Conservation (phyloP, 352 stramenopile species). For the Globisporangium sylvaticum region DNA sequence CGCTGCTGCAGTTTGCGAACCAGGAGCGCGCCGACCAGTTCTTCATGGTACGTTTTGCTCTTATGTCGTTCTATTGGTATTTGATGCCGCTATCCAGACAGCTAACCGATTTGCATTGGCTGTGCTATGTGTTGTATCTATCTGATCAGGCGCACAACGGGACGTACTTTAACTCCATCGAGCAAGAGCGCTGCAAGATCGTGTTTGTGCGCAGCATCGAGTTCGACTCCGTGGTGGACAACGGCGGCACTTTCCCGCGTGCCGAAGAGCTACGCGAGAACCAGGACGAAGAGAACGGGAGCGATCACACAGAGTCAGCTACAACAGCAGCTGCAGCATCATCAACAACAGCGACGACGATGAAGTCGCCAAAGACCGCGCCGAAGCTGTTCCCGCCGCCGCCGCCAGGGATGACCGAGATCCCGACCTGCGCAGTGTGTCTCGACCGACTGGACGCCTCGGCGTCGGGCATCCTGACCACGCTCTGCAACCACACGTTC, state of each 20-base stretch:
- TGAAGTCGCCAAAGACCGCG: conserved; percentile 14
- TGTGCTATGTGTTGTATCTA: neutral
- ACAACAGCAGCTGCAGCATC: neutral
- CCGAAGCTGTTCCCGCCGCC: conserved; percentile 54
- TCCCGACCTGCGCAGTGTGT: conserved; percentile 90
- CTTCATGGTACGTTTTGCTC: conserved; percentile 33
- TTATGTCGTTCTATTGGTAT: neutral
- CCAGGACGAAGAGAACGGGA: conserved; percentile 10
- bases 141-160: conserved; percentile 79
- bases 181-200: conserved; percentile 87
- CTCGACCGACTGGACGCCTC: conserved; percentile 86
- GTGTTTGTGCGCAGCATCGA: conserved; percentile 88
- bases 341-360: neutral
- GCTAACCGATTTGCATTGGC: neutral
- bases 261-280: conserved; percentile 21
- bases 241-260: conserved; percentile 16
- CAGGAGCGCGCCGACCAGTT: conserved; percentile 83
- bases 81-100: neutral
- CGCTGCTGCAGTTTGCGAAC: conserved; percentile 76
- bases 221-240: conserved; percentile 56
- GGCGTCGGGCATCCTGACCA: conserved; percentile 92
- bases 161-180: conserved; percentile 91
- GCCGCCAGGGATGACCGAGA: conserved; percentile 80
- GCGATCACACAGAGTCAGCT: neutral
- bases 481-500: conserved; percentile 98